A percentile compares a stretch with the other conserved stretches of the same genome.
Conservation (phyloP, 805 yeast genomes). For the Myxozyma neotropica region DNA sequence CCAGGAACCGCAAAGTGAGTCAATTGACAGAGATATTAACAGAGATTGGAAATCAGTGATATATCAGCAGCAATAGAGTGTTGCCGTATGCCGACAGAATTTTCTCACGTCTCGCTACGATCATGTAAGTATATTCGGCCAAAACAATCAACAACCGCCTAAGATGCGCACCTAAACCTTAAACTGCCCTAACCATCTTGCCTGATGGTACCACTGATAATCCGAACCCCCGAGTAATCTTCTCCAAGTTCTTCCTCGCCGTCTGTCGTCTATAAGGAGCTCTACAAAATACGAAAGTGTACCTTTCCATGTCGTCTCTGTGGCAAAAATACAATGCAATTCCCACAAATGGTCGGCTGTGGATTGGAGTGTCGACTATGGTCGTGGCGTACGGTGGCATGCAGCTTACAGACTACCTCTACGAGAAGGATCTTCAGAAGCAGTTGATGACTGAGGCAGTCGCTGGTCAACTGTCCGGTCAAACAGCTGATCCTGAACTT, state of each 20-base stretch:
- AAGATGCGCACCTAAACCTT: not conserved
- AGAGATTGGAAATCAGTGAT: no score
- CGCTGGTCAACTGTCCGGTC: not conserved
- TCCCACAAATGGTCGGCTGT: conserved; percentile 32
- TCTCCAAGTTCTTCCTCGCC: not conserved
- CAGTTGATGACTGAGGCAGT: not conserved
- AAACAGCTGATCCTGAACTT: not conserved
- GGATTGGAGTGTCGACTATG: conserved; percentile 37
- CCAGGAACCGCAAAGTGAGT: no score
- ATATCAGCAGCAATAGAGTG: no score
- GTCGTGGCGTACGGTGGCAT: conserved; percentile 41
- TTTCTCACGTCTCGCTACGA: no score
- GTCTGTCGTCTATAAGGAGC: not conserved
- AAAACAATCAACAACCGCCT: not conserved
- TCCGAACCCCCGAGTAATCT: not conserved
- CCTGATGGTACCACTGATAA: no score
- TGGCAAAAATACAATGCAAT: conserved; percentile 32
- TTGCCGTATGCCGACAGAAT: no score
- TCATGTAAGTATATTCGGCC: no score
- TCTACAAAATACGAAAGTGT: not conserved
- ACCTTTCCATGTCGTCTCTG: conserved; percentile 27
- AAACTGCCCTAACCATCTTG: not conserved
- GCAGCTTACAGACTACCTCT: conserved; percentile 25
- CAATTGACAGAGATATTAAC: no score
- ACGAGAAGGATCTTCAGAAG: conserved; percentile 20